Evolutionary conservation across 1,284 basidiomycete species (phyloP).

Genomic region (Austropuccinia psidii): DNA sequence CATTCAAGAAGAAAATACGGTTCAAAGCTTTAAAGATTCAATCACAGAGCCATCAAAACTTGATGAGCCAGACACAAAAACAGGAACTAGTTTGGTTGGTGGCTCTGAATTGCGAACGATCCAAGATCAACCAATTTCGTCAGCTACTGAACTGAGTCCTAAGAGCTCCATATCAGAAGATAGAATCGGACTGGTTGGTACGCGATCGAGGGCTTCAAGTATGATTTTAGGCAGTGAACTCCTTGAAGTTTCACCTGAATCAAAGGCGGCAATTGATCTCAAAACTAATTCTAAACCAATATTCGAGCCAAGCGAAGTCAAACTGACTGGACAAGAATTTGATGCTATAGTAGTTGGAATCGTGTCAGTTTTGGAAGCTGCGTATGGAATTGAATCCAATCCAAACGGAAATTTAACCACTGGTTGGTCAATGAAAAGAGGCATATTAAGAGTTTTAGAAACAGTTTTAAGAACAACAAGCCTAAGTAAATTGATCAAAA

Average conservation of each 20-base stretch:
- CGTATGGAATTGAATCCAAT: slow-evolving; percentile 22
- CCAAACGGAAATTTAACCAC: not conserved
- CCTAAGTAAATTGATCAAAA: slow-evolving; percentile 3
- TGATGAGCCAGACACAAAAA: not conserved
- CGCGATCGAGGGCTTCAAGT: too few species aligned
- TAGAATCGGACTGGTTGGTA: too few species aligned
- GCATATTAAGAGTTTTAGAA: slow-evolving; percentile 25
- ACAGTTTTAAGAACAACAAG: slow-evolving; percentile 23
- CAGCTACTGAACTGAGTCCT: not conserved
- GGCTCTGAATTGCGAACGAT: too few species aligned
- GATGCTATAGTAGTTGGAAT: slow-evolving; percentile 24
- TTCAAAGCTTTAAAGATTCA: too few species aligned
- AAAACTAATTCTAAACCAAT: not conserved
- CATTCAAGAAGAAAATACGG: too few species aligned
- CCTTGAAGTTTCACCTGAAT: too few species aligned
- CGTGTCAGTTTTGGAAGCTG: slow-evolving; percentile 28
- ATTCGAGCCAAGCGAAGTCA: not conserved
- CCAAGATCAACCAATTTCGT: not conserved
- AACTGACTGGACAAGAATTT: slow-evolving; percentile 19
- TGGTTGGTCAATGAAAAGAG: slow-evolving; percentile 29
- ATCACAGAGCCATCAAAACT: too few species aligned
- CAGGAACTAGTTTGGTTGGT: not conserved
- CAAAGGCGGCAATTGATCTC: not conserved
- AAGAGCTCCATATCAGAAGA: not conserved
- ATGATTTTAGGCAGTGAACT: too few species aligned